These are phyloP conservation scores for Ilyonectria robusta DNA, from an alignment of 2,329 filamentous ascomycete genomes.

Conservation along the genomic window DNA sequence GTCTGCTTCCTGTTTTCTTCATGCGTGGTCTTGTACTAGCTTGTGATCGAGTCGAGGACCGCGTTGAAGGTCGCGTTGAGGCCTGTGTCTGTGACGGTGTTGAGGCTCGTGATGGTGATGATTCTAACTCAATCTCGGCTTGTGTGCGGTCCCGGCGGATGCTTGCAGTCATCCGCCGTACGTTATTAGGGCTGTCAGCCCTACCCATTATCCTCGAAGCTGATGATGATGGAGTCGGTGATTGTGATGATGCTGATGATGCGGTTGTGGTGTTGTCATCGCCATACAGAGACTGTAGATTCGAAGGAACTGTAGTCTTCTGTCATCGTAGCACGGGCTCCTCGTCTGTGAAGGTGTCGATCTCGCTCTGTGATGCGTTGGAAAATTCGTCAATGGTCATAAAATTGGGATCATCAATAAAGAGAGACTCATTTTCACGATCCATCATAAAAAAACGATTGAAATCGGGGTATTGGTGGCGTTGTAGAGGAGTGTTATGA, in stretches of 20 bases:
- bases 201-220: too few species aligned
- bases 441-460: neutral
- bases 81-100: too few species aligned
- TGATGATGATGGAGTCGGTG: too few species aligned
- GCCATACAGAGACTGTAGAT: too few species aligned
- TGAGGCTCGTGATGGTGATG: conserved; percentile 2
- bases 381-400: neutral
- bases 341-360: neutral
- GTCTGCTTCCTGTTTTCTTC: conserved; percentile 1
- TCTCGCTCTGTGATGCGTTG: neutral
- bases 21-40: neutral
- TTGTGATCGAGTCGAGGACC: too few species aligned
- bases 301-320: too few species aligned
- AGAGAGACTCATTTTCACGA: neutral
- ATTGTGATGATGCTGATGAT: too few species aligned
- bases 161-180: conserved; percentile 7
- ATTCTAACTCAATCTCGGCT: neutral
- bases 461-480: too few species aligned
- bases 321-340: too few species aligned
- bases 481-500: too few species aligned
- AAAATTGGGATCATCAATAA: neutral
- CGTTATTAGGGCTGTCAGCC: neutral
- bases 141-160: conserved; percentile 3
- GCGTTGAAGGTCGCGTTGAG: too few species aligned
- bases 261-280: too few species aligned